A percentile compares a stretch with the other conserved stretches of the same genome.
Evolutionary conservation across 2,329 filamentous ascomycete species (phyloP).

Genomic region (Xenosphaeropsis pyriputrescens): DNA sequence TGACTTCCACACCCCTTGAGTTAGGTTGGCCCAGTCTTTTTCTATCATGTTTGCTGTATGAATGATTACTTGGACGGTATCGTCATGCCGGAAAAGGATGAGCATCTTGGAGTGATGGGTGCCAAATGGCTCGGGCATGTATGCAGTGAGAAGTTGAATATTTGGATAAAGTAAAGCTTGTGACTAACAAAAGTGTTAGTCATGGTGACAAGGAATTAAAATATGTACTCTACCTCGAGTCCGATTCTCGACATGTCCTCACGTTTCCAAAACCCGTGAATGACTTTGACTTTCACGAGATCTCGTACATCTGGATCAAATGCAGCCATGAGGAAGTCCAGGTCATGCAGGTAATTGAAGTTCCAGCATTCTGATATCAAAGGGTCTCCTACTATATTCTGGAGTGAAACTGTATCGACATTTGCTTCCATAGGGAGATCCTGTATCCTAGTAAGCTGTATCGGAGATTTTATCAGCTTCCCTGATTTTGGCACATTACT

Average conservation of each 20-base stretch:
- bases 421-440: constrained; percentile 37
- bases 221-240: constrained; percentile 8
- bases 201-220: neutral
- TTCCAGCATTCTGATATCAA: constrained; percentile 39
- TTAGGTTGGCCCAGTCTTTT: constrained; percentile 80
- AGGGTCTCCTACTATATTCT: constrained; percentile 44
- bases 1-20: constrained; percentile 69
- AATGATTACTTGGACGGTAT: constrained; percentile 63
- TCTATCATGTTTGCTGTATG: constrained; percentile 88
- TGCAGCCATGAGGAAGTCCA: constrained; percentile 42
- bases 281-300: constrained; percentile 37
- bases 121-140: constrained; percentile 72
- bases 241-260: constrained; percentile 38
- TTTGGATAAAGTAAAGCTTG: constrained; percentile 48
- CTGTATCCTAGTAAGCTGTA: constrained; percentile 41
- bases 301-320: constrained; percentile 38
- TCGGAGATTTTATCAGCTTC: constrained; percentile 29
- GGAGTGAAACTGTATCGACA: constrained; percentile 35
- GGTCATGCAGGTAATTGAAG: constrained; percentile 38
- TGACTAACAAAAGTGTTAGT: constrained; percentile 27
- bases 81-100: constrained; percentile 65
- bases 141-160: constrained; percentile 56
- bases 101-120: constrained; percentile 80
- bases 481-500: neutral
- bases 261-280: constrained; percentile 52